phyloP scores from a whole-genome alignment of 306 rosid genomes.

The Potentilla sterilis region DNA sequence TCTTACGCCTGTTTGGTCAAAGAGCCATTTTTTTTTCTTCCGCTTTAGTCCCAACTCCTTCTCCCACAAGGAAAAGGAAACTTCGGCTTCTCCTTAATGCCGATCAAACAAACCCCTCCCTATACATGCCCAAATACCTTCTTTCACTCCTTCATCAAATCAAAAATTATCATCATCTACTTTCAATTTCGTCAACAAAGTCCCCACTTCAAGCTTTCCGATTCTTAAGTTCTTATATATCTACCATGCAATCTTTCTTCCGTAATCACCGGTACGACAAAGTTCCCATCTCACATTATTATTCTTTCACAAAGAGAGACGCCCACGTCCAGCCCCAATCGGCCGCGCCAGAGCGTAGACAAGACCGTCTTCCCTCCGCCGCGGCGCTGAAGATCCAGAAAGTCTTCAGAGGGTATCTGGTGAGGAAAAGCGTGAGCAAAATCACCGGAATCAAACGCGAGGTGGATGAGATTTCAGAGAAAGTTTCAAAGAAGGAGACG shows the following conservation, averaged over 20 bases:
- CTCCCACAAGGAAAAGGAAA: slow-evolving; percentile 12
- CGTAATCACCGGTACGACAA: slow-evolving; percentile 24
- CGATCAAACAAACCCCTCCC: background rate
- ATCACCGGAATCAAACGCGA: slow-evolving; percentile 42
- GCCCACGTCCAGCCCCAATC: slow-evolving; percentile 1
- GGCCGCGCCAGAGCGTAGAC: slow-evolving; percentile 14
- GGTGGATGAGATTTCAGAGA: slow-evolving; percentile 42
- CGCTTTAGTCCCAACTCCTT: background rate
- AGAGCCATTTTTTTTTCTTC: background rate
- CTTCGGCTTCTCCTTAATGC: slow-evolving; percentile 25
- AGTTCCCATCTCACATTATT: slow-evolving; percentile 6
- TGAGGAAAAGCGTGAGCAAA: slow-evolving; percentile 58
- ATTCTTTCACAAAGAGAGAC: slow-evolving; percentile 7
- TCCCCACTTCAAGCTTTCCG: background rate
- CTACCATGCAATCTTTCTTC: slow-evolving; percentile 27
- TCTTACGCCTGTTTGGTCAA: no score
- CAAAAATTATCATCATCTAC: background rate
- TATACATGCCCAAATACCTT: background rate
- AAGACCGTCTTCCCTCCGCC: background rate
- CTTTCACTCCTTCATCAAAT: background rate
- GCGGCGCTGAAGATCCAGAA: slow-evolving; percentile 60
- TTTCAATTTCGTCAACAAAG: background rate
- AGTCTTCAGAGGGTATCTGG: slow-evolving; percentile 52
- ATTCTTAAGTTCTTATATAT: background rate
- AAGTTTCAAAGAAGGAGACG: slow-evolving; percentile 18